Conservation (phyloP, 2,329 filamentous ascomycete species). For the Penicillium sp. region DNA sequence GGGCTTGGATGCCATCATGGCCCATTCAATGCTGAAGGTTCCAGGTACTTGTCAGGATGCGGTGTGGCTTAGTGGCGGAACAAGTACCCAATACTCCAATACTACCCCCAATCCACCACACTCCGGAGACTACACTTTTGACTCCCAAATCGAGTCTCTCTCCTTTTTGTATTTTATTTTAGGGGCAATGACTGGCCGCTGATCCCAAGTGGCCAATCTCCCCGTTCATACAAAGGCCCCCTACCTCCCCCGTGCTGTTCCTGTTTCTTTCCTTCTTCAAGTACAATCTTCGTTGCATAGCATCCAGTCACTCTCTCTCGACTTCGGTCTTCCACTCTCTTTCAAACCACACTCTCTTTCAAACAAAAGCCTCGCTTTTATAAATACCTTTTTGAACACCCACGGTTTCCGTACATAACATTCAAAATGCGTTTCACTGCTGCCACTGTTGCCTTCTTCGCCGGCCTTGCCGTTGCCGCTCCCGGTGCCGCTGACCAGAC, state of each 20-base stretch:
- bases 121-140: not conserved
- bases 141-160: conserved; percentile 7
- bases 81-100: conserved; percentile 8
- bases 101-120: not conserved
- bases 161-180: conserved; percentile 14
- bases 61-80: conserved; percentile 1
- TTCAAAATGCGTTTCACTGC: conserved; percentile 49
- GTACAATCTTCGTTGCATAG: conserved; percentile 35
- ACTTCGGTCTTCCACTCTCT: conserved; percentile 51
- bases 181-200: conserved; percentile 15
- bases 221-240: conserved; percentile 42
- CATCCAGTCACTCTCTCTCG: conserved; percentile 38
- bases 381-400: conserved; percentile 27
- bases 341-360: conserved; percentile 26
- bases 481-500: conserved; percentile 42
- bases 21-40: conserved; percentile 13
- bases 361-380: conserved; percentile 33
- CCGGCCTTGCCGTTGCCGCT: conserved; percentile 42
- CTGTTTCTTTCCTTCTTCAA: conserved; percentile 30
- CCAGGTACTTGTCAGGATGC: conserved; percentile 9
- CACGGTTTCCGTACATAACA: conserved; percentile 33
- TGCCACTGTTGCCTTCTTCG: conserved; percentile 45
- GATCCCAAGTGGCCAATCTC: conserved; percentile 41
- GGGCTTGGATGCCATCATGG: conserved; percentile 5
- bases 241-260: conserved; percentile 26